Evolutionary conservation across 73 alveolate genomes (phyloP).

Genomic region (Paramecium tetraurelia): DNA sequence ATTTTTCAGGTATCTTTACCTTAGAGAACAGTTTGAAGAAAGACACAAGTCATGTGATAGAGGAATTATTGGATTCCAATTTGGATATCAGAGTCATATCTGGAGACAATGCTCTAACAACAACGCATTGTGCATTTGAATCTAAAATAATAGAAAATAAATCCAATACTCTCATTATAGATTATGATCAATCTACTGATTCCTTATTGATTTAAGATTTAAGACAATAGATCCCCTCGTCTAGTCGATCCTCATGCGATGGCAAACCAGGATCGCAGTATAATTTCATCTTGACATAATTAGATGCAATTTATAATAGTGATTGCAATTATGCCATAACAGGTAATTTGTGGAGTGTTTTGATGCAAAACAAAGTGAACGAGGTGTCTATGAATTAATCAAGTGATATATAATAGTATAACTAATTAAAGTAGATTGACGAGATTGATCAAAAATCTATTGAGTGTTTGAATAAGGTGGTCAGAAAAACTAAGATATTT

Average conservation of each 20-base stretch:
- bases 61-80: neutral
- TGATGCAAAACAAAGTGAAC: neutral
- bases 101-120: constrained; percentile 60
- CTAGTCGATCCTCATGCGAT: neutral
- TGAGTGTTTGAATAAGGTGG: neutral
- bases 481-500: neutral
- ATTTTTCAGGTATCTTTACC: constrained; percentile 21
- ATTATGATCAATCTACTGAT: neutral
- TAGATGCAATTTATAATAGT: neutral
- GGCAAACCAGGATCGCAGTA: neutral
- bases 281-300: neutral
- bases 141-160: neutral
- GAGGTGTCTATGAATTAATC: neutral
- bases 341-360: neutral
- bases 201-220: neutral
- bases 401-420: neutral
- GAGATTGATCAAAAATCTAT: neutral
- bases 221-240: neutral
- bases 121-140: constrained; percentile 34
- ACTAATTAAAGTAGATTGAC: neutral
- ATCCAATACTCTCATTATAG: neutral
- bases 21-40: constrained; percentile 50
- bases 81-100: constrained; percentile 50
- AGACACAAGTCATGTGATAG: constrained; percentile 38
- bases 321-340: neutral